Evolutionary conservation across 1,284 basidiomycete genomes (phyloP).

Genomic region (Pascua sp.): DNA sequence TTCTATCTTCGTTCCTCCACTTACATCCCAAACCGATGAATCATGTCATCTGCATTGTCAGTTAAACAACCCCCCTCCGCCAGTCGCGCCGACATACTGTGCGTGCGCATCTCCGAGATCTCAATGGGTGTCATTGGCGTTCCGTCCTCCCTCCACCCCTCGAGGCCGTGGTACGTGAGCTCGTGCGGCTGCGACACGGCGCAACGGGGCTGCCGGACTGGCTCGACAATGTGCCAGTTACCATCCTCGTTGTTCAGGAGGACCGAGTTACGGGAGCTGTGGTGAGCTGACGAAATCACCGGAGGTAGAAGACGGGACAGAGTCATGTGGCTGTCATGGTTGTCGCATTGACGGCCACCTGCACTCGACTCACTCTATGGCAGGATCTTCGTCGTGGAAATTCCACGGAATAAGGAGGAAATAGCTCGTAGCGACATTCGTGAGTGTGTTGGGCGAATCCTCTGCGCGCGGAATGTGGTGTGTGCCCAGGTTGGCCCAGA

Average conservation of each 20-base stretch:
- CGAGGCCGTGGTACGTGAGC: constrained; percentile 12
- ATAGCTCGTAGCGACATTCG: constrained; percentile 57
- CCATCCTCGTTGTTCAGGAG: constrained; percentile 52
- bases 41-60: too few relatives aligned
- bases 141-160: constrained; percentile 16
- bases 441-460: constrained; percentile 57
- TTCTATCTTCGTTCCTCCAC: too few relatives aligned
- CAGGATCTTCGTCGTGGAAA: constrained; percentile 62
- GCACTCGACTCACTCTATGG: constrained; percentile 45
- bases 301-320: too few relatives aligned
- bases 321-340: too few relatives aligned
- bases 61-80: too few relatives aligned
- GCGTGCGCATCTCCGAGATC: not conserved
- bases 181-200: constrained; percentile 43
- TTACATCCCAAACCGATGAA: too few relatives aligned
- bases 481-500: constrained; percentile 64
- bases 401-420: constrained; percentile 63
- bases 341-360: not conserved
- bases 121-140: constrained; percentile 1
- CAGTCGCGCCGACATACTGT: not conserved
- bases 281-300: too few relatives aligned
- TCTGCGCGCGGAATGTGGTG: constrained; percentile 57
- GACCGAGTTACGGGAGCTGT: constrained; percentile 31
- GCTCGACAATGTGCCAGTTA: constrained; percentile 55
- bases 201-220: constrained; percentile 53